Base-by-base conservation (phyloP, 192 early-diverging fungal species). In the Thamnidium elegans region DNA sequence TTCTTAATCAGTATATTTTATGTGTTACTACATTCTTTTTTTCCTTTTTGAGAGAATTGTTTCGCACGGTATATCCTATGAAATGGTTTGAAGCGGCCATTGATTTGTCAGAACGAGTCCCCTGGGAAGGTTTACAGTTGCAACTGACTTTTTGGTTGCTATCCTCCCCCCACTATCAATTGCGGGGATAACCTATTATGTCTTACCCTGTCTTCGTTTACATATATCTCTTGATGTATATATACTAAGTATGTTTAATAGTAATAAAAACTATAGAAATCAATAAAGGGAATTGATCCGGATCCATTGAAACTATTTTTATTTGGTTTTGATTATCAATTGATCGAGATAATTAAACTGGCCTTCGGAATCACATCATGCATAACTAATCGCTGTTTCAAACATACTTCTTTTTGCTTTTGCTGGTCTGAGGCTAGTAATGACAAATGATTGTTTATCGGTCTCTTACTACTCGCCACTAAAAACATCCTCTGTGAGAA, bases 401-500 rank as follows among this genome's bases (percentile, higher is more conserved):
- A 46, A 50, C 47, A 43, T 20, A 51, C 17, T 36, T 15, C 17
- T 50, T 47, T 51, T 48, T 63, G 47, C 30, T 19, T 44, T 42
- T 26, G 30, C 30, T 68, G 50, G 66, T 68, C 66, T 68, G 66
- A 68, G 66, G 66, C 56, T 68, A 68, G 66, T 68, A 61, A 61
- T 68, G 66, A 68, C 66, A 68, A 68, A 68, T 68, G 23, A 1
- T 23, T 61, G 50, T 59, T 32, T 43, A 61, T 61, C 58, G 50
- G 66, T 47, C 62, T 34, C 59, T 44, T 60, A 30, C 66, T 51
- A 67, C 44, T 66, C 61, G 61, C 50, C 61, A 45, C 23, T 50
- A 34, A 31, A 21, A 42, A 42, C 20, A 17, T 17, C 36, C 36
- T 23, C 43, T 60, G 26, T 26, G 26, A 26, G 26, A 26, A 26